Evolutionary conservation across 225 moss, liverwort and hornwort genomes (phyloP).

Genomic region (Pleurozium schreberi): DNA sequence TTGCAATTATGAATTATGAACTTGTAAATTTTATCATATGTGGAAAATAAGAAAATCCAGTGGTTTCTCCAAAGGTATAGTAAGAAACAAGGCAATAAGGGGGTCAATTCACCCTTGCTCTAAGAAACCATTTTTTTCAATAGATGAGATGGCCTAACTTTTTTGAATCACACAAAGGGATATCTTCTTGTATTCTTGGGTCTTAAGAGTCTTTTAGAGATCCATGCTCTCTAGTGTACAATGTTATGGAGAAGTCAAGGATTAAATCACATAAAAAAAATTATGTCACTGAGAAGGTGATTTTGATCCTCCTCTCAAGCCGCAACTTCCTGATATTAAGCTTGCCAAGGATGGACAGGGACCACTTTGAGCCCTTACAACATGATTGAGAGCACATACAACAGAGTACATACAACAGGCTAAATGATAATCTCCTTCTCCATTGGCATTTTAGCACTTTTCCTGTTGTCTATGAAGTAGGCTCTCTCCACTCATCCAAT

Average conservation of each 20-base stretch:
- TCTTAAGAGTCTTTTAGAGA: background rate
- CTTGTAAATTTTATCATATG: too few species aligned
- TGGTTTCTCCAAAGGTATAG: too few species aligned
- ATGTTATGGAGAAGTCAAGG: background rate
- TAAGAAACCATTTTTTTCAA: background rate
- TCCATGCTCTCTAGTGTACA: background rate
- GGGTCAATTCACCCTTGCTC: too few species aligned
- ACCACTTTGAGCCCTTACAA: background rate
- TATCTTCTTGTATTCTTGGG: background rate
- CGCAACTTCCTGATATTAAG: fast-evolving
- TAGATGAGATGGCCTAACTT: background rate
- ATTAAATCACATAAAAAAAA: background rate
- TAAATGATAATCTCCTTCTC: background rate
- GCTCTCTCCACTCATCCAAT: background rate
- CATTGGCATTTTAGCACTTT: background rate
- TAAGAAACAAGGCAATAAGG: too few species aligned
- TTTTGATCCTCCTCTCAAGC: background rate
- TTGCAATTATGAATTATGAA: too few species aligned
- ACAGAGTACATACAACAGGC: fast-evolving
- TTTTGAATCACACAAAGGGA: background rate
- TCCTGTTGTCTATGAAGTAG: background rate
- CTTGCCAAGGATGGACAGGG: background rate
- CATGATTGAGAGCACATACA: fast-evolving
- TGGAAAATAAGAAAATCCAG: too few species aligned
- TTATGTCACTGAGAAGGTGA: background rate